Evolutionary conservation across 75 land plant species (phyloP).

Genomic region (Ceratopteris richardii): DNA sequence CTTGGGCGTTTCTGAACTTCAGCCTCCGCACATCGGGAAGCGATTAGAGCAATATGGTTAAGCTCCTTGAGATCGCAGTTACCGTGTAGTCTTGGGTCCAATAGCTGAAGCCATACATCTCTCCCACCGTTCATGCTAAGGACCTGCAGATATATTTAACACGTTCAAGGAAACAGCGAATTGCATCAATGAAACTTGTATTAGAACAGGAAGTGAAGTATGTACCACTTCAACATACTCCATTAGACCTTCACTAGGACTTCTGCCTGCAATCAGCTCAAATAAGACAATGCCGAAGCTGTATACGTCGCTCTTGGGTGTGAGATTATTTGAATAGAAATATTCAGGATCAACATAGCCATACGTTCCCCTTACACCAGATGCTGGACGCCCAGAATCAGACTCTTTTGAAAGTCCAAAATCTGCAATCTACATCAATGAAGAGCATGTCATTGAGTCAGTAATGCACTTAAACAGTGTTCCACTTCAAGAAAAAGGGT

Average conservation of each 20-base stretch:
- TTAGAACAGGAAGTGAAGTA: background rate
- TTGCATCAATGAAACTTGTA: too few relatives aligned
- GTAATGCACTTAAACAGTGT: too few relatives aligned
- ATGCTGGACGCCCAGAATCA: conserved; percentile 29
- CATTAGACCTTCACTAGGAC: conserved; percentile 71
- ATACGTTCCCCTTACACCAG: conserved; percentile 61
- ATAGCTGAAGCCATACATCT: conserved; percentile 27
- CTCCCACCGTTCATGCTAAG: conserved; percentile 56
- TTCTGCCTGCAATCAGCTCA: conserved; percentile 68
- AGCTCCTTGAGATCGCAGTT: conserved; percentile 23
- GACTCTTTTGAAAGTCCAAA: conserved; percentile 85
- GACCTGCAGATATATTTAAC: conserved; percentile 32
- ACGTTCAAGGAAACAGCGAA: background rate
- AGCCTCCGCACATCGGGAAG: conserved; percentile 15
- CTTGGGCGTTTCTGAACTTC: conserved; percentile 15
- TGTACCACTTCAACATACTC: conserved; percentile 72
- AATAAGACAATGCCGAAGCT: conserved; percentile 81
- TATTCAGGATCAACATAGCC: conserved; percentile 90
- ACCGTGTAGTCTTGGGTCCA: conserved; percentile 12
- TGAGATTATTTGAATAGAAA: conserved; percentile 53
- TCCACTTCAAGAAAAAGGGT: too few relatives aligned
- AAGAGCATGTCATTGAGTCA: too few relatives aligned
- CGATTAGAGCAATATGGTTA: conserved; percentile 20
- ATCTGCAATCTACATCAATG: conserved; percentile 60
- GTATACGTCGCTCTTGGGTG: conserved; percentile 89